Evolutionary conservation across 805 yeast species (phyloP).

Genomic region (Myxozyma neotropica): DNA sequence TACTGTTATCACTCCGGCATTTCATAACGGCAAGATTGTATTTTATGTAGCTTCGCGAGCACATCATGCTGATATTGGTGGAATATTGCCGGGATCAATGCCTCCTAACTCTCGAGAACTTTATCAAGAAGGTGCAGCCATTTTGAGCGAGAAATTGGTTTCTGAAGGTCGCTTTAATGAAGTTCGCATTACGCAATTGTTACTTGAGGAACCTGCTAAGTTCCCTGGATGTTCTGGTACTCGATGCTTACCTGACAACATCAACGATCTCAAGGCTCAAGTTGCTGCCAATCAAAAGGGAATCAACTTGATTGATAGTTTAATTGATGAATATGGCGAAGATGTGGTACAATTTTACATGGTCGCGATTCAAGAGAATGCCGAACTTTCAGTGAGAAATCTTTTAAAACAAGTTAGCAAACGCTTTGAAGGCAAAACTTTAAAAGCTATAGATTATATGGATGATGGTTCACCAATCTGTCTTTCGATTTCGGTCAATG

Average conservation of each 20-base stretch:
- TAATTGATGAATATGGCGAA: conserved; percentile 65
- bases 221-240: conserved; percentile 89
- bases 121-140: conserved; percentile 90
- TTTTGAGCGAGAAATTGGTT: conserved; percentile 75
- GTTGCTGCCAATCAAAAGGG: conserved; percentile 90
- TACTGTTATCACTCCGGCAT: conserved; percentile 89
- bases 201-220: conserved; percentile 74
- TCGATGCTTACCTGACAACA: conserved; percentile 77
- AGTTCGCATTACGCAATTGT: conserved; percentile 59
- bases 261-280: conserved; percentile 83
- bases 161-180: conserved; percentile 74
- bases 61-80: conserved; percentile 96
- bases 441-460: conserved; percentile 66
- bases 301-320: conserved; percentile 59
- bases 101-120: conserved; percentile 86
- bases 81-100: conserved; percentile 89
- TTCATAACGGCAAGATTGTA: conserved; percentile 56
- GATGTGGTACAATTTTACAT: conserved; percentile 68
- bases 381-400: conserved; percentile 67
- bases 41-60: conserved; percentile 94
- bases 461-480: conserved; percentile 79
- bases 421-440: conserved; percentile 42
- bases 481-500: conserved; percentile 54
- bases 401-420: conserved; percentile 52
- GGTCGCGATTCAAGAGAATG: conserved; percentile 80